Conservation (phyloP, 257 asterid species). For the Solanum rostratum region DNA sequence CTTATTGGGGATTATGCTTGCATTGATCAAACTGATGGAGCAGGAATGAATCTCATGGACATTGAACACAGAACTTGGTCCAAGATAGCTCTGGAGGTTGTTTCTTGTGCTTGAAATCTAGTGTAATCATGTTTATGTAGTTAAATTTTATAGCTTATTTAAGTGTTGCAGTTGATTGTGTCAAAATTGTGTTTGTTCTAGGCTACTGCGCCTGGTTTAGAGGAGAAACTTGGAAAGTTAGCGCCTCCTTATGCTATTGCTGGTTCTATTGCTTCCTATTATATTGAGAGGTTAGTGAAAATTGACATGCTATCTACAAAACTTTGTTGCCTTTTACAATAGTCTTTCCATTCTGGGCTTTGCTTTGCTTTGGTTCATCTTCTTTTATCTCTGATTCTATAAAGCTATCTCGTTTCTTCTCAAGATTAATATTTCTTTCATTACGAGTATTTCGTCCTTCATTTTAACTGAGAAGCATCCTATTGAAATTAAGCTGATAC, state of each 20-base stretch:
- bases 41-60: slow-evolving; percentile 97
- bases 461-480: neutral
- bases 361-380: neutral
- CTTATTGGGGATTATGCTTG: slow-evolving; percentile 66
- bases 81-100: slow-evolving; percentile 52
- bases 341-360: neutral
- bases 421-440: neutral
- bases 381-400: neutral
- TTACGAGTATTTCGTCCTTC: neutral
- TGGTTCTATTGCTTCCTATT: slow-evolving; percentile 55
- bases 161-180: neutral
- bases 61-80: slow-evolving; percentile 73
- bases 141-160: neutral
- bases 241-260: slow-evolving; percentile 87
- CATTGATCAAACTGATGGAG: slow-evolving; percentile 97
- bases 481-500: neutral
- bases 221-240: slow-evolving; percentile 67
- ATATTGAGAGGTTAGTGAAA: slow-evolving; percentile 51
- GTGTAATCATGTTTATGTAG: neutral
- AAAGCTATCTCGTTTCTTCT: neutral
- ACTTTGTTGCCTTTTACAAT: neutral
- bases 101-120: neutral
- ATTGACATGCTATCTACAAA: neutral
- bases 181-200: slow-evolving; percentile 5
- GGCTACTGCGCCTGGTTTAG: slow-evolving; percentile 88